phyloP scores from a whole-genome alignment of 2,329 filamentous ascomycete species.

The Gaeumannomyces tritici region DNA sequence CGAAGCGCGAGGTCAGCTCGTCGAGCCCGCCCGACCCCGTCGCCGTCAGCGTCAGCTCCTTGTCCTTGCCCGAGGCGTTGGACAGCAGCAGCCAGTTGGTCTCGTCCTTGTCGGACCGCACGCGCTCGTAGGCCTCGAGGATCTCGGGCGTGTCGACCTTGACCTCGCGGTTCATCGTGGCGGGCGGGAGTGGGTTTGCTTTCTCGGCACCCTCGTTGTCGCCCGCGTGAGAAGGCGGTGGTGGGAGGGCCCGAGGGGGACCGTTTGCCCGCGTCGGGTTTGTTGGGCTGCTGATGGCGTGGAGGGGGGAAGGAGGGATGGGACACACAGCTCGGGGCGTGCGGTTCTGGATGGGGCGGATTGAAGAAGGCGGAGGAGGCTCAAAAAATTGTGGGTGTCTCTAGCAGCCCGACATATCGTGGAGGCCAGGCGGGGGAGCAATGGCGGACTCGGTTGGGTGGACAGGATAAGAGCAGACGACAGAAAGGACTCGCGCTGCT shows the following conservation, averaged over 20 bases:
- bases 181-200: background rate
- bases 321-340: too few species aligned
- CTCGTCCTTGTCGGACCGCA: slow-evolving; percentile 55
- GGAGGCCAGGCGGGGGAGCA: background rate
- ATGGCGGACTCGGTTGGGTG: background rate
- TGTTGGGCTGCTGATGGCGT: background rate
- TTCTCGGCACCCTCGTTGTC: too few species aligned
- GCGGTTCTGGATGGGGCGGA: background rate
- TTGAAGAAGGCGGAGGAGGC: background rate
- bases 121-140: slow-evolving; percentile 53
- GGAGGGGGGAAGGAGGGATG: too few species aligned
- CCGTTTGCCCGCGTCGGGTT: too few species aligned
- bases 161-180: slow-evolving; percentile 23
- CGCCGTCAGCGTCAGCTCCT: slow-evolving; percentile 43
- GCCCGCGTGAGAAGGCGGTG: too few species aligned
- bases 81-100: slow-evolving; percentile 61
- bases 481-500: background rate
- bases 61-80: slow-evolving; percentile 44
- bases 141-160: slow-evolving; percentile 49
- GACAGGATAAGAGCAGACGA: too few species aligned
- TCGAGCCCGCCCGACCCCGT: slow-evolving; percentile 52
- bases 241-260: too few species aligned
- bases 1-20: slow-evolving; percentile 47
- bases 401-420: background rate
- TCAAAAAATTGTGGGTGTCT: background rate